Evolutionary conservation across 2,329 filamentous ascomycete genomes (phyloP).

Genomic region (Alternaria arbusti): DNA sequence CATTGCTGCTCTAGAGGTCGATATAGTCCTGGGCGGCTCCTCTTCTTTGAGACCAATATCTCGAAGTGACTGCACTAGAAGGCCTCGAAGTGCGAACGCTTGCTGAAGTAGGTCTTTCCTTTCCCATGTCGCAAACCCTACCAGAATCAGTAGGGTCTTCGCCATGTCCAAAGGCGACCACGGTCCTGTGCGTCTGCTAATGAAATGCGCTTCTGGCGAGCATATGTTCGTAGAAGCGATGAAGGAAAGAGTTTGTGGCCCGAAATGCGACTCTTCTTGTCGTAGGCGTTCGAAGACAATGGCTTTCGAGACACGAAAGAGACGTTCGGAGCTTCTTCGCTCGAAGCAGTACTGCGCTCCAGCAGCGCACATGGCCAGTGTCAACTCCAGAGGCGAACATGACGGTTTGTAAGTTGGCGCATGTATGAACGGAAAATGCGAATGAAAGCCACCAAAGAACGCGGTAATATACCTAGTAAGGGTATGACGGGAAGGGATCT

Average conservation of each 20-base stretch:
- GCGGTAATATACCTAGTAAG: constrained; percentile 41
- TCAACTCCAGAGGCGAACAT: constrained; percentile 39
- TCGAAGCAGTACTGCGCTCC: constrained; percentile 47
- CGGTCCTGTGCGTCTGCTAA: constrained; percentile 22
- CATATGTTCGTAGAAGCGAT: constrained; percentile 20
- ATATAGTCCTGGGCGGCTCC: constrained; percentile 1
- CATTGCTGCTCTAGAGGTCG: constrained; percentile 28
- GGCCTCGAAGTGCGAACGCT: constrained; percentile 35
- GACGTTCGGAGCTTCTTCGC: constrained; percentile 32
- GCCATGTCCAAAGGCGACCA: constrained; percentile 38
- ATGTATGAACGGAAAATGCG: constrained; percentile 45
- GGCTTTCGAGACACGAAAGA: constrained; percentile 38
- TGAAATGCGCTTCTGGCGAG: constrained; percentile 10
- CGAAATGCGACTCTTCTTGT: constrained; percentile 33
- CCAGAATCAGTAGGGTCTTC: constrained; percentile 39
- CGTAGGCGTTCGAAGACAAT: constrained; percentile 37
- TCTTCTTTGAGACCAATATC: constrained; percentile 38
- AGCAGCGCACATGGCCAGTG: constrained; percentile 41
- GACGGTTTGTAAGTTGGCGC: constrained; percentile 40
- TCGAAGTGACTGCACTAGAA: constrained; percentile 36
- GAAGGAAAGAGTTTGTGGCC: constrained; percentile 30
- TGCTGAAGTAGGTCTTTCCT: constrained; percentile 37
- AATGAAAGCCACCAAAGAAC: constrained; percentile 42
- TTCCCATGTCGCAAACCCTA: constrained; percentile 43
- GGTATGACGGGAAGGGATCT: constrained; percentile 39